Percentiles rank a stretch among this genome's conserved stretches.
These are phyloP conservation scores for Escallonia herrerae DNA, from an alignment of 129 eudicot genomes.

Conservation along the genomic window DNA sequence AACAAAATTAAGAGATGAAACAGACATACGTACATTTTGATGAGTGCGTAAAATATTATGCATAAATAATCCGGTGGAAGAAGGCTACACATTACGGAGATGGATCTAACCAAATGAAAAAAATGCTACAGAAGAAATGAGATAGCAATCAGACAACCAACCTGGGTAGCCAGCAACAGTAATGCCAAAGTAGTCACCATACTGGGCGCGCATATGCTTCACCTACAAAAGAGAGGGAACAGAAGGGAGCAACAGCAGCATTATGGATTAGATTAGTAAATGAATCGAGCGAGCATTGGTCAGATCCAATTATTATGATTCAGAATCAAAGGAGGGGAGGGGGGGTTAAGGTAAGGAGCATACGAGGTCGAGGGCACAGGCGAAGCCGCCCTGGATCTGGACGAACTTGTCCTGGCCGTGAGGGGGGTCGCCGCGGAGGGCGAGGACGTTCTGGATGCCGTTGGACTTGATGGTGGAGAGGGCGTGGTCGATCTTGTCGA, in stretches of 20 bases:
- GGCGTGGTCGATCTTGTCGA: slow-evolving; percentile 93
- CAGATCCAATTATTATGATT: too few relatives aligned
- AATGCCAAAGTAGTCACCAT: slow-evolving; percentile 92
- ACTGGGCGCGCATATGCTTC: slow-evolving; percentile 70
- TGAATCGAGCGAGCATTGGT: too few relatives aligned
- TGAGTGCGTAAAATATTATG: too few relatives aligned
- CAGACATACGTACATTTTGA: too few relatives aligned
- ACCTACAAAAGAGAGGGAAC: slow-evolving; percentile 39
- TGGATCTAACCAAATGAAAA: neutral
- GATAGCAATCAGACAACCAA: neutral
- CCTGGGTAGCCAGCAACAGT: slow-evolving; percentile 99
- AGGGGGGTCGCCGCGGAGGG: slow-evolving; percentile 96
- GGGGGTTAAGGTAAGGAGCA: neutral
- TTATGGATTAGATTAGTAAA: too few relatives aligned
- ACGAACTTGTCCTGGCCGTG: slow-evolving; percentile 98
- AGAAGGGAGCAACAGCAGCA: too few relatives aligned
- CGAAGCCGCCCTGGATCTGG: slow-evolving; percentile 87
- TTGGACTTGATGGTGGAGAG: slow-evolving; percentile 58
- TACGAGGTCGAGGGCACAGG: slow-evolving; percentile 93
- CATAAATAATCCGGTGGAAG: too few relatives aligned
- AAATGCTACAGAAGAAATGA: neutral
- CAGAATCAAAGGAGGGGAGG: neutral
- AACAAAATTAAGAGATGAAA: too few relatives aligned
- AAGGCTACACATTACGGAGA: neutral
- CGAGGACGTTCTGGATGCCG: slow-evolving; percentile 92